Evolutionary conservation across 257 asterid species (phyloP).

Genomic region (Solanum megistacrolobum): DNA sequence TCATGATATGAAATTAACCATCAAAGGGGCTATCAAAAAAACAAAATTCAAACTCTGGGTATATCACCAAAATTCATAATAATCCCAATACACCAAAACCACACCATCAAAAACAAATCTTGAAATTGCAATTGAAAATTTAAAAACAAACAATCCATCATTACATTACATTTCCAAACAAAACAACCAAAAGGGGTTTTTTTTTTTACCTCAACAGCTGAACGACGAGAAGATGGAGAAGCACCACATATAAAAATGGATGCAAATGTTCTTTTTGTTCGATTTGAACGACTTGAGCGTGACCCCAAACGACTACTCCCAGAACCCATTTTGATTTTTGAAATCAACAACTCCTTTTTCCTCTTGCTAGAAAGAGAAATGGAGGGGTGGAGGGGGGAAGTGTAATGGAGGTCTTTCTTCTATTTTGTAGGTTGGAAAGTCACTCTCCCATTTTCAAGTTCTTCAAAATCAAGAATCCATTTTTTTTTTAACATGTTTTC

Average conservation of each 20-base stretch:
- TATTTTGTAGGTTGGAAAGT: background rate
- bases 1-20: background rate
- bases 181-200: background rate
- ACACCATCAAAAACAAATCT: background rate
- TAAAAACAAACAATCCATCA: background rate
- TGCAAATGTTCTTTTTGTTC: constrained; percentile 12
- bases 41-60: background rate
- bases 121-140: background rate
- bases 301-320: constrained; percentile 16
- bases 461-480: background rate
- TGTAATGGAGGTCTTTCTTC: background rate
- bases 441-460: background rate
- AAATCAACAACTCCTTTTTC: background rate
- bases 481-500: background rate
- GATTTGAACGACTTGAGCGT: background rate
- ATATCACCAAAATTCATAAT: background rate
- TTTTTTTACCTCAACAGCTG: constrained; percentile 10
- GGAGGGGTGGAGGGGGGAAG: background rate
- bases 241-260: constrained; percentile 28
- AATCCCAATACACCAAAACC: background rate
- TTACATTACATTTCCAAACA: background rate
- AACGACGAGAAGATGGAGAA: constrained; percentile 11
- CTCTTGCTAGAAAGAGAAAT: background rate
- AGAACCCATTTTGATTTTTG: constrained; percentile 20
- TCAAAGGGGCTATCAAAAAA: background rate